phyloP scores from a whole-genome alignment of 2,329 filamentous ascomycete species.

The Coleophoma eucalyptorum region DNA sequence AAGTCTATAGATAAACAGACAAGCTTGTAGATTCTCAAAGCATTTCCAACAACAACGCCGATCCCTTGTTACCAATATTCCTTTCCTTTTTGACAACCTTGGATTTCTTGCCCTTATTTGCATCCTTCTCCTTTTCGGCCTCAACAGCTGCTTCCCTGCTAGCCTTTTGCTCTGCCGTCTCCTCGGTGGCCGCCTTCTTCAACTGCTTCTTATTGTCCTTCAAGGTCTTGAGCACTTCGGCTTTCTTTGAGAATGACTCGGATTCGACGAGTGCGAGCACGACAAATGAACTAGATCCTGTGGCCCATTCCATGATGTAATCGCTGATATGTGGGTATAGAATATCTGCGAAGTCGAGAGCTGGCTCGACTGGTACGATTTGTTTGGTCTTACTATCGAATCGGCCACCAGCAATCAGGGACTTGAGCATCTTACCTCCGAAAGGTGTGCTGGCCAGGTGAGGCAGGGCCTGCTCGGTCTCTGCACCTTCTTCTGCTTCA shows the following conservation, averaged over 20 bases:
- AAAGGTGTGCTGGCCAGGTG: conserved; percentile 60
- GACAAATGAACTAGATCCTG: conserved; percentile 80
- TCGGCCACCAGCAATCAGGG: conserved; percentile 81
- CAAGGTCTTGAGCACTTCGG: conserved; percentile 65
- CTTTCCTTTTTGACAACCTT: conserved; percentile 29
- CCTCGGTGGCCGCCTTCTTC: conserved; percentile 61
- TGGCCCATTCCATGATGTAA: conserved; percentile 78
- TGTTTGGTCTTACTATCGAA: conserved; percentile 74
- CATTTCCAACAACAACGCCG: conserved; percentile 57
- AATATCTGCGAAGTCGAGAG: conserved; percentile 74
- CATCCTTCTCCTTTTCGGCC: conserved; percentile 41
- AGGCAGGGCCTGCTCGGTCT: conserved; percentile 8
- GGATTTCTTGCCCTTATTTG: conserved; percentile 38
- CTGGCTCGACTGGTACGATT: conserved; percentile 67
- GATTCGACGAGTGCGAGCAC: conserved; percentile 78
- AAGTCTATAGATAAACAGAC: no score
- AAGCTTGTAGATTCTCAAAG: conserved; percentile 26
- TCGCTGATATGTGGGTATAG: conserved; percentile 81
- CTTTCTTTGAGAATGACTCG: conserved; percentile 61
- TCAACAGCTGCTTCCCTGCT: conserved; percentile 41
- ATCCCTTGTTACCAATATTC: conserved; percentile 57
- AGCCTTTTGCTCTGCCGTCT: conserved; percentile 49
- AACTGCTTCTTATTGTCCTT: conserved; percentile 71
- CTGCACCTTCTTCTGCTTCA: conserved; percentile 28
- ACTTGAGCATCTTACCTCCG: conserved; percentile 84